Base-by-base conservation (phyloP, 352 stramenopile species). In the Pythium angustatum region DNA sequence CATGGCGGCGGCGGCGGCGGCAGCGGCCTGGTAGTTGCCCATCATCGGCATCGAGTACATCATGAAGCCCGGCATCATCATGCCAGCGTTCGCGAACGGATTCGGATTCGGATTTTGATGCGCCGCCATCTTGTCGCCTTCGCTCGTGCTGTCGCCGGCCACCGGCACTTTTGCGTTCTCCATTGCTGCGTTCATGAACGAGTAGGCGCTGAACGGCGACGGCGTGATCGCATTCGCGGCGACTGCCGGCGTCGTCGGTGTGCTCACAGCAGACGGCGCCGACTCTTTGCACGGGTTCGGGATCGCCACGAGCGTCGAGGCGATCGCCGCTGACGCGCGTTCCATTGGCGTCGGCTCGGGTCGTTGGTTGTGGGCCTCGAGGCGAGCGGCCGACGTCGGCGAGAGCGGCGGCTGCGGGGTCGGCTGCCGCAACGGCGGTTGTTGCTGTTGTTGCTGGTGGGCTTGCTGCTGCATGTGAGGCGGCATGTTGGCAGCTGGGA, bases 41-140 rank as follows among this genome's bases (percentile, higher is more conserved):
- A 93, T 89, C 82, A 93, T 91, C 28, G 75, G 79, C 73, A 85
- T 82, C 50, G 79, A 69, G 56, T 91, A 92, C 83, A 93, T 90
- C 76, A 94, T 87, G 56, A 94, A 92, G 30, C 83, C 79, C 24
- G 86, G 86, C 71, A 91, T 83, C 80, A 92, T 87, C 81, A 92
- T 90, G 60, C 72, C 73, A 14, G 62, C 60, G 38, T 49, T 58
- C 22, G 31, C 52, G 34, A 66, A 71, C 9, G 50, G 50, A n/a
- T 64, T 60, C 41, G 21, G 10, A 17, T 17, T 49, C n/a, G 41
- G 28, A 28, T 22, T 22, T 27, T 49, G n/a, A 14, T 9, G 17
- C 12, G 24, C 26, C n/a, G 28, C 48, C 28, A 28, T 12, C 40
- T 45, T 45, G 40, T 45, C 40, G 31, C 49, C 45, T 22, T 64